Evolutionary conservation across 1,284 basidiomycete genomes (phyloP).

Genomic region (Cutaneotrichosporon cavernicola): DNA sequence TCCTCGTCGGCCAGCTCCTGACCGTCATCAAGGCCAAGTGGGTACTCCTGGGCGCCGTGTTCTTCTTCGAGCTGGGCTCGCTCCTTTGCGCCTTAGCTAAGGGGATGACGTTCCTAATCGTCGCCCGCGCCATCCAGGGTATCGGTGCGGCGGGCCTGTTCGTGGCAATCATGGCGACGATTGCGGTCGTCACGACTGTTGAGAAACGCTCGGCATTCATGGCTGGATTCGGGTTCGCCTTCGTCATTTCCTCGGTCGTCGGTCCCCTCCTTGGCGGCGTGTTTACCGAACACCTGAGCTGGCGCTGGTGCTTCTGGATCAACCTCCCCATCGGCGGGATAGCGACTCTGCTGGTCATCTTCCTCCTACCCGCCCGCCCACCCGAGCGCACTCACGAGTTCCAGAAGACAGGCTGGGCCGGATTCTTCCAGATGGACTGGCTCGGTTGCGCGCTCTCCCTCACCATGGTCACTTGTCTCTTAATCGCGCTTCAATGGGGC

Average conservation of each 20-base stretch:
- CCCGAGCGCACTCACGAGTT: slow-evolving; percentile 54
- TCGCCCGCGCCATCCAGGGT: slow-evolving; percentile 56
- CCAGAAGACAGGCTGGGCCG: slow-evolving; percentile 29
- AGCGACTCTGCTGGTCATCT: slow-evolving; percentile 49
- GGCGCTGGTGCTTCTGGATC: slow-evolving; percentile 58
- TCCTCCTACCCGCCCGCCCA: slow-evolving; percentile 55
- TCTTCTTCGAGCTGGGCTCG: slow-evolving; percentile 56
- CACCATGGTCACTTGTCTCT: slow-evolving; percentile 50
- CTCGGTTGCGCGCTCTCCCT: slow-evolving; percentile 53
- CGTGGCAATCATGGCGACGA: slow-evolving; percentile 54
- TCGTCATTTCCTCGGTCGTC: slow-evolving; percentile 51
- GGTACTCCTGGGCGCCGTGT: slow-evolving; percentile 55
- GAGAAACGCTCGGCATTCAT: slow-evolving; percentile 54
- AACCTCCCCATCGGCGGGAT: slow-evolving; percentile 55
- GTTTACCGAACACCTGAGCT: slow-evolving; percentile 55
- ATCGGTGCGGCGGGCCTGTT: slow-evolving; percentile 46
- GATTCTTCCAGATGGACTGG: slow-evolving; percentile 52
- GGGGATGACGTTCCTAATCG: slow-evolving; percentile 54
- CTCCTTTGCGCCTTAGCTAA: slow-evolving; percentile 58
- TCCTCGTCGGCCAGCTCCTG: slow-evolving; percentile 54
- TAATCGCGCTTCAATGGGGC: slow-evolving; percentile 56
- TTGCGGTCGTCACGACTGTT: slow-evolving; percentile 51
- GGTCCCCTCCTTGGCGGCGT: slow-evolving; percentile 54
- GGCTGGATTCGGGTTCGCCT: slow-evolving; percentile 46
- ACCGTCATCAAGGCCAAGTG: slow-evolving; percentile 55